Conservation (phyloP, 495 filamentous ascomycete genomes). For the Penicillium silybi region DNA sequence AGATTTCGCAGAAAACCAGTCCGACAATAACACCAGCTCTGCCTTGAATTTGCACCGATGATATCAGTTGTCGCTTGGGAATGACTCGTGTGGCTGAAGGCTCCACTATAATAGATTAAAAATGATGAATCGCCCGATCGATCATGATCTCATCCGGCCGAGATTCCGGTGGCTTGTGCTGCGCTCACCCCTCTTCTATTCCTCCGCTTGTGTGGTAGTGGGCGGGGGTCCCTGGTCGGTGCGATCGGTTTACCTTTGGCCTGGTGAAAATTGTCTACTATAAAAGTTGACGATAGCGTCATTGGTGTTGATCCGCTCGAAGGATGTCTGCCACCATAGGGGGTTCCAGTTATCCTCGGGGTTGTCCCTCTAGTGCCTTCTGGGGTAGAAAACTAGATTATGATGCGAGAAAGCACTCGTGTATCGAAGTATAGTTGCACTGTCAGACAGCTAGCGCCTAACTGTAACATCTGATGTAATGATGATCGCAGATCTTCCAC, state of each 20-base stretch:
- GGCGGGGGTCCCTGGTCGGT: constrained; percentile 2
- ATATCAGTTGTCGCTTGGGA: constrained; percentile 18
- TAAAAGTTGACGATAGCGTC: background rate
- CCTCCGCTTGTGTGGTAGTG: background rate
- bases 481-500: constrained; percentile 10
- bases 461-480: constrained; percentile 24
- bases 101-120: constrained; percentile 34
- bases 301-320: background rate
- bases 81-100: constrained; percentile 31
- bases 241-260: constrained; percentile 1
- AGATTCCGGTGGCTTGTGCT: constrained; percentile 8
- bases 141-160: constrained; percentile 30
- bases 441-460: constrained; percentile 1
- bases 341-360: background rate
- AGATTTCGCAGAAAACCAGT: background rate
- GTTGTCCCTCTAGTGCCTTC: background rate
- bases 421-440: constrained; percentile 6
- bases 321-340: background rate
- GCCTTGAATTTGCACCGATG: constrained; percentile 14
- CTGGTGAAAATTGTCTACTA: background rate
- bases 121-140: constrained; percentile 25
- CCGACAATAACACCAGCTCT: background rate
- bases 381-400: background rate
- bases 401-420: background rate
- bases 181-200: constrained; percentile 6